phyloP scores from a whole-genome alignment of 192 early-diverging fungal species.

The Cetraspora pellucida region DNA sequence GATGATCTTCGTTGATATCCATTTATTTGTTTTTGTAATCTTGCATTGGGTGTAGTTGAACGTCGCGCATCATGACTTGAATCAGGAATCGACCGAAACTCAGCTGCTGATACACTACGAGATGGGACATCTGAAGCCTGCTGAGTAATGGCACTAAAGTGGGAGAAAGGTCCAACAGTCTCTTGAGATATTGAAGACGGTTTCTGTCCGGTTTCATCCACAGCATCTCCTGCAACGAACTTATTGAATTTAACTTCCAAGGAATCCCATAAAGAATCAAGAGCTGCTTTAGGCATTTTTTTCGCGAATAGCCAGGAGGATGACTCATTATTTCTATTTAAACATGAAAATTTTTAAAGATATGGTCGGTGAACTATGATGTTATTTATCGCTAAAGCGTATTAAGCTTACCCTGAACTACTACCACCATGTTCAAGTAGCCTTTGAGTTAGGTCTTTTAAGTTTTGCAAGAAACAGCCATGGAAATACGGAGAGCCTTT shows the following conservation, averaged over 20 bases:
- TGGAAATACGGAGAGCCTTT: slow-evolving; percentile 85
- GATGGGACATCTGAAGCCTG: slow-evolving; percentile 24
- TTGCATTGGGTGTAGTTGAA: slow-evolving; percentile 35
- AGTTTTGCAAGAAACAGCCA: slow-evolving; percentile 63
- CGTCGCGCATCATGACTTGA: slow-evolving; percentile 22
- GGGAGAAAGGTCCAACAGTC: slow-evolving; percentile 30
- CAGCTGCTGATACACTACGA: slow-evolving; percentile 36
- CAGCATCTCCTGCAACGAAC: slow-evolving; percentile 59
- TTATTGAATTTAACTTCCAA: slow-evolving; percentile 62
- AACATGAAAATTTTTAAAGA: background rate
- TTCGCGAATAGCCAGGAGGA: slow-evolving; percentile 41
- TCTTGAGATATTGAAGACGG: background rate
- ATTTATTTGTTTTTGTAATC: slow-evolving; percentile 12
- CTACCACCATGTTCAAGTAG: slow-evolving; percentile 49
- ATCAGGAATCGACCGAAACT: slow-evolving; percentile 19
- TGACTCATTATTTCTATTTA: slow-evolving; percentile 29
- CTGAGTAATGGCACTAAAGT: slow-evolving; percentile 27
- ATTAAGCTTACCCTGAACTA: slow-evolving; percentile 36
- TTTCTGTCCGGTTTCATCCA: slow-evolving; percentile 40
- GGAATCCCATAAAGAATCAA: slow-evolving; percentile 60
- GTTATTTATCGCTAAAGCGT: background rate
- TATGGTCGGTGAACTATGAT: background rate
- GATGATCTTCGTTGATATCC: slow-evolving; percentile 26
- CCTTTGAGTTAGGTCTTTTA: slow-evolving; percentile 74
- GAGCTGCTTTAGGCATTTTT: slow-evolving; percentile 57